These are phyloP conservation scores for Coemansia sp. DNA, from an alignment of 192 early-diverging fungal species.

Conservation along the genomic window DNA sequence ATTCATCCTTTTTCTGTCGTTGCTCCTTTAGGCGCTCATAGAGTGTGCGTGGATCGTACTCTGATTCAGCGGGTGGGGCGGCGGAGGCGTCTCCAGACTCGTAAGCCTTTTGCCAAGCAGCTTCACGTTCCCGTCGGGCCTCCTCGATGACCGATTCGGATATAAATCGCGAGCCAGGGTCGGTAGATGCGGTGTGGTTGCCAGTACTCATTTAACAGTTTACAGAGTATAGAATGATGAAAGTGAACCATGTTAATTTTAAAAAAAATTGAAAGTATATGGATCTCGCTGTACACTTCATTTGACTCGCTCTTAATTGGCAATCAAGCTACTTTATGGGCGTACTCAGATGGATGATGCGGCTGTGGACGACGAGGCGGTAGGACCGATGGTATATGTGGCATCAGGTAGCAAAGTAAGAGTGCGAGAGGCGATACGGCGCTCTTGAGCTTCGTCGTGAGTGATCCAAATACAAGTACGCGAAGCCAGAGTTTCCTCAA, in stretches of 20 bases:
- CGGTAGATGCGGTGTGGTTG: constrained; percentile 1
- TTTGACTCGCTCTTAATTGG: neutral
- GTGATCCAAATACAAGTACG: constrained; percentile 81
- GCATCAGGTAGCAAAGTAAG: constrained; percentile 42
- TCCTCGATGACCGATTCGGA: constrained; percentile 39
- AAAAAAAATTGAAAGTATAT: neutral
- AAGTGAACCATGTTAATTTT: neutral
- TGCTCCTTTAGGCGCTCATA: constrained; percentile 77
- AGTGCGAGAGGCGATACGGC: constrained; percentile 57
- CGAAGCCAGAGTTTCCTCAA: constrained; percentile 68
- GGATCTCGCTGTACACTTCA: neutral
- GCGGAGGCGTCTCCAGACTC: constrained; percentile 2
- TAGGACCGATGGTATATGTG: constrained; percentile 17
- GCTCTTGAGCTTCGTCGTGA: constrained; percentile 69
- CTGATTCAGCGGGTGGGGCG: constrained; percentile 8
- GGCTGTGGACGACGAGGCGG: constrained; percentile 5
- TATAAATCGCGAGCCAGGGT: constrained; percentile 45
- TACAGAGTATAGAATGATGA: neutral
- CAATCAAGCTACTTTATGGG: constrained; percentile 5
- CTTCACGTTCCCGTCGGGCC: constrained; percentile 38
- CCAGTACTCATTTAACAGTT: constrained; percentile 1
- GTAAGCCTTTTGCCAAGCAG: constrained; percentile 44
- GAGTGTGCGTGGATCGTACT: constrained; percentile 73
- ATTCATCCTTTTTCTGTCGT: constrained; percentile 63
- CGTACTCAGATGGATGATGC: constrained; percentile 9